Evolutionary conservation across 805 yeast species (phyloP).

Genomic region (Suhomyces emberorum): DNA sequence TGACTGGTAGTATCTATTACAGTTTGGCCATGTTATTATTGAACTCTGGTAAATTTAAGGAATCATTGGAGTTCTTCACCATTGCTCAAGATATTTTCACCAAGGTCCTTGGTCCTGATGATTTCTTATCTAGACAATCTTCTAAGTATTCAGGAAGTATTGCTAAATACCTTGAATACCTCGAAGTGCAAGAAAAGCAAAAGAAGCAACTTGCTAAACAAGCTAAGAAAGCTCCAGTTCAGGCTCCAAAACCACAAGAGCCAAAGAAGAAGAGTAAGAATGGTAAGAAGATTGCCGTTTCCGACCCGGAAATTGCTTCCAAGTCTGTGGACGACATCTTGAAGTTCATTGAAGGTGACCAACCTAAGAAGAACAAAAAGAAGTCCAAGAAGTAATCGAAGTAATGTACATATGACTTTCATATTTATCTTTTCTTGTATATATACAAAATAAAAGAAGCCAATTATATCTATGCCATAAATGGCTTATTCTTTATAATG

Average conservation of each 20-base stretch:
- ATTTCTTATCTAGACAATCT: conserved; percentile 64
- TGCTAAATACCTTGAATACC: conserved; percentile 43
- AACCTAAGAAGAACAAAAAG: conserved; percentile 10
- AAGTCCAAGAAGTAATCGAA: conserved; percentile 9
- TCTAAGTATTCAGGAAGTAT: conserved; percentile 62
- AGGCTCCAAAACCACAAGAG: conserved; percentile 6
- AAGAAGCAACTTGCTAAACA: conserved; percentile 14
- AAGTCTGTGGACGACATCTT: conserved; percentile 72
- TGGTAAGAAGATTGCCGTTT: conserved; percentile 12
- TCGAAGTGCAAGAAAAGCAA: conserved; percentile 34
- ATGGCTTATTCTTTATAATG: too few relatives aligned
- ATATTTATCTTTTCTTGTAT: conserved; percentile 2
- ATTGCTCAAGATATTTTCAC: conserved; percentile 57
- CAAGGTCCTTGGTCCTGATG: conserved; percentile 61
- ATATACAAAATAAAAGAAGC: too few relatives aligned
- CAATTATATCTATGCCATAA: too few relatives aligned
- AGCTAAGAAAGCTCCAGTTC: conserved; percentile 13
- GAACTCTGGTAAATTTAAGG: conserved; percentile 47
- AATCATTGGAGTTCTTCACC: conserved; percentile 54
- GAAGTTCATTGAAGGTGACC: conserved; percentile 62
- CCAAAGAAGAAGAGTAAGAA: conserved; percentile 14
- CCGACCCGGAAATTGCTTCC: conserved; percentile 54
- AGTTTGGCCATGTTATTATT: conserved; percentile 56
- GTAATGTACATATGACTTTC: conserved; percentile 5
- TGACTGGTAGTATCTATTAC: conserved; percentile 63